phyloP scores from a whole-genome alignment of 768 basidiomycete genomes.

The Suillus paluster region DNA sequence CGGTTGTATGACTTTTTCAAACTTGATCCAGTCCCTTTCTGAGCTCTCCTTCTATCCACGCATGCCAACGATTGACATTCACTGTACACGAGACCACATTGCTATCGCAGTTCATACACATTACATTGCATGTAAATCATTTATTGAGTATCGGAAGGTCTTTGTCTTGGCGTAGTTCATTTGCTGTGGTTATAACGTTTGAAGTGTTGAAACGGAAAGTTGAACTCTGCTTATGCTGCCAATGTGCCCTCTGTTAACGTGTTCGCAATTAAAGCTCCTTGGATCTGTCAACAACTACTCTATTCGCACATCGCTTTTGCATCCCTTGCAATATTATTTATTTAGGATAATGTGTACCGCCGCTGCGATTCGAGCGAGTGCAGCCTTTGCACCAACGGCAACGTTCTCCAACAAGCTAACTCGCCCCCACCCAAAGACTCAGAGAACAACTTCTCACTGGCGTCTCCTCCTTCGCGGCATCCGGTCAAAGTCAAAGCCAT shows the following conservation, averaged over 20 bases:
- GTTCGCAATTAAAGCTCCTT: not conserved
- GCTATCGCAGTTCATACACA: slow-evolving; percentile 14
- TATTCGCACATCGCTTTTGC: not conserved
- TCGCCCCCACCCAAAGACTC: not conserved
- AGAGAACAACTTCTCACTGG: not conserved
- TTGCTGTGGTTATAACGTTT: not conserved
- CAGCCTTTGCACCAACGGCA: not conserved
- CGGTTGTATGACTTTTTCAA: slow-evolving; percentile 26
- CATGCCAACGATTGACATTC: slow-evolving; percentile 9
- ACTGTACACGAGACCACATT: slow-evolving; percentile 30
- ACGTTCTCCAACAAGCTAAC: not conserved
- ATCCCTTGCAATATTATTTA: not conserved
- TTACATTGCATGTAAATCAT: slow-evolving; percentile 1
- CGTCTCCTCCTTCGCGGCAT: not conserved
- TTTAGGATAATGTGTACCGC: not conserved
- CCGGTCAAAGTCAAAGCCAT: not conserved
- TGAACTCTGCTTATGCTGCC: not conserved
- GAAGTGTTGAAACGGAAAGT: not conserved
- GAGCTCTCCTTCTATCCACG: not conserved
- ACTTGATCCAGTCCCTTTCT: not conserved
- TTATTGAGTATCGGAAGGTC: not conserved
- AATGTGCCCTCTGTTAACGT: not conserved
- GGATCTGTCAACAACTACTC: too few species aligned
- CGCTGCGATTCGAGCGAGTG: not conserved
- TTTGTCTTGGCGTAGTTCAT: not conserved